phyloP scores from a whole-genome alignment of 108 stramenopile genomes.

The Stephanodiscus triporus region DNA sequence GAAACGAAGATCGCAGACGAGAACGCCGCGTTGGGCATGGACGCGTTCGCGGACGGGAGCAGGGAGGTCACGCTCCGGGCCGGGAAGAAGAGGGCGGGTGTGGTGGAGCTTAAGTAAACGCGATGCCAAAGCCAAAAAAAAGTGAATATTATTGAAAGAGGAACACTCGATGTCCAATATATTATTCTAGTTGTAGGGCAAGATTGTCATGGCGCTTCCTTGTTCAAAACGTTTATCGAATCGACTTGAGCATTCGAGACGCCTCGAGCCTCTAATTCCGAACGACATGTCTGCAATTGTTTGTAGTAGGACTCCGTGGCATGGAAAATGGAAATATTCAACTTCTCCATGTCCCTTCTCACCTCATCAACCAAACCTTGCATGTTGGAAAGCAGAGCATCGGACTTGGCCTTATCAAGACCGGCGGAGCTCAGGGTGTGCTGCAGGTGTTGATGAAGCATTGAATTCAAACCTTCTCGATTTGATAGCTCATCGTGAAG shows the following conservation, averaged over 20 bases:
- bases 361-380: no score
- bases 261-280: slow-evolving; percentile 8
- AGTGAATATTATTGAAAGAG: no score
- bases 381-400: slow-evolving; percentile 16
- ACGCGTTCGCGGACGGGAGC: slow-evolving; percentile 64
- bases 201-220: not conserved
- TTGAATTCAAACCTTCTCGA: slow-evolving; percentile 20
- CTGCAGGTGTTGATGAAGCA: slow-evolving; percentile 31
- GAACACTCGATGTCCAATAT: no score
- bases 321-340: slow-evolving; percentile 22
- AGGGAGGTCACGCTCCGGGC: slow-evolving; percentile 77
- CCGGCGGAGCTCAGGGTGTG: slow-evolving; percentile 41
- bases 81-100: slow-evolving; percentile 91
- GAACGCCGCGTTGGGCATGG: slow-evolving; percentile 52
- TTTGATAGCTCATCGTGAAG: slow-evolving; percentile 21
- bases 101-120: slow-evolving; percentile 63
- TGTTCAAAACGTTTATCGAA: not conserved
- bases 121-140: no score
- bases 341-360: slow-evolving; percentile 23
- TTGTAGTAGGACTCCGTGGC: slow-evolving; percentile 21
- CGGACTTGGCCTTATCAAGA: slow-evolving; percentile 21
- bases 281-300: slow-evolving; percentile 11
- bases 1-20: slow-evolving; percentile 47
- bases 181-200: no score
- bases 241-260: slow-evolving; percentile 15